Evolutionary conservation across 352 stramenopile genomes (phyloP), one percentile per base, ranked within the genome.

Genomic region (Pythium dissotocum): DNA sequence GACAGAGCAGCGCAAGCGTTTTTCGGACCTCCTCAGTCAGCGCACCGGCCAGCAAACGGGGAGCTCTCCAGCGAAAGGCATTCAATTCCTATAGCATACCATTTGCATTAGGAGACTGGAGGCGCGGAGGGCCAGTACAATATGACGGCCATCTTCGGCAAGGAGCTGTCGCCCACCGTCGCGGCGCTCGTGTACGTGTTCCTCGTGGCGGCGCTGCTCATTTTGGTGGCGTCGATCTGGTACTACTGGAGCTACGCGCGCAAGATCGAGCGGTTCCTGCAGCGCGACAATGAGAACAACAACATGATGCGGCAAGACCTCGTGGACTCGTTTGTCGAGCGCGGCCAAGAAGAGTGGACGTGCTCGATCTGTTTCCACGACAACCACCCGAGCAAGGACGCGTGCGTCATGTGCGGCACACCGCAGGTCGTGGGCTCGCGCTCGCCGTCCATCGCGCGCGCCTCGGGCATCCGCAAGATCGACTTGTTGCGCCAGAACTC

Each of bases 221-320:
- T 95, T 9, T 69, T 95, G 18, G 72, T 85, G 42, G 83, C 75
- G 33, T 86, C 77, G 30, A 95, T 95, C 68, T 92, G 79, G 75
- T 95, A 95, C 71, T 95, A 95, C 69, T 95, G 87, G 87, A 95
- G 83, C 72, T 95, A 95, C 67, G 83, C 87, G 60, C 79, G 80
- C 64, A 93, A 93, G 73, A 95, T 95, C 69, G 87, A 95, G 67
- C 82, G 85, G 7, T 95, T 95, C 73, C 65, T 95, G 28, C 72
- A 85, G 58, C 79, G 84, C 52, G 87, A 95, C 66, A 95, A 95
- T 61, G 69, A 83, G 46, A 90, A 95, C 71, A 95, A 95, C 77
- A 95, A 95, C 76, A 95, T 95, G 87, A 90, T 92, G 84, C 83
- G 87, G 1, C 85, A 95, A 58, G 81, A 93, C 63, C 82, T 95